A percentile compares a stretch with the other conserved stretches of the same genome.
Evolutionary conservation across 1,284 basidiomycete species (phyloP).

Genomic region (Moesziomyces antarcticus): DNA sequence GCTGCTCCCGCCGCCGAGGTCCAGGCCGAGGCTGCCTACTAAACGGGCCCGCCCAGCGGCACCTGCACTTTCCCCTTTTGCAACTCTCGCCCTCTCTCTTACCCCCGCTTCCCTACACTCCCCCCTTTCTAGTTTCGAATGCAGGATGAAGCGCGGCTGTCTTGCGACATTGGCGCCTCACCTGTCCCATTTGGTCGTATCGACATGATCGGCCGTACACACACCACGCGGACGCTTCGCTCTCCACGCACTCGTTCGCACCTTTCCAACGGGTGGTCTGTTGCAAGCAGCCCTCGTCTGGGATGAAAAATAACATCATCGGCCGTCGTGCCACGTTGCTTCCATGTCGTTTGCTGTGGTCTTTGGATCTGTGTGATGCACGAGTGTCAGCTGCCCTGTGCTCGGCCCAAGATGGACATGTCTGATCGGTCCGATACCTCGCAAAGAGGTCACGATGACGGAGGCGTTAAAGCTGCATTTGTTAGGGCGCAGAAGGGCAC

Average conservation of each 20-base stretch:
- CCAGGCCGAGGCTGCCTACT: slow-evolving; percentile 57
- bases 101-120: slow-evolving; percentile 39
- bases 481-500: too few species aligned
- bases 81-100: slow-evolving; percentile 47
- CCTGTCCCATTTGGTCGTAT: slow-evolving; percentile 15
- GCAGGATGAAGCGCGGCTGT: slow-evolving; percentile 3
- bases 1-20: slow-evolving; percentile 54
- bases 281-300: not conserved
- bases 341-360: slow-evolving; percentile 1
- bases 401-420: too few species aligned
- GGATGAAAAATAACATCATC: slow-evolving; percentile 34
- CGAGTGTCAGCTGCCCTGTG: too few species aligned
- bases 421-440: too few species aligned
- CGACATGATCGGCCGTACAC: slow-evolving; percentile 11
- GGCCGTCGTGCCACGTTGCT: slow-evolving; percentile 29
- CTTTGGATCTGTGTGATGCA: slow-evolving; percentile 5
- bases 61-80: slow-evolving; percentile 19
- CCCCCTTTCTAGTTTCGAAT: slow-evolving; percentile 43
- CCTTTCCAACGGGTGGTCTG: slow-evolving; percentile 5
- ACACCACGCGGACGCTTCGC: not conserved
- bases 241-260: slow-evolving; percentile 12
- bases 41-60: slow-evolving; percentile 15
- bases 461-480: not conserved
- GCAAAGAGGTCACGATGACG: too few species aligned
- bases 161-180: not conserved